phyloP scores from a whole-genome alignment of 2,329 filamentous ascomycete species.

The Chrysoporthe deuterocubensis region DNA sequence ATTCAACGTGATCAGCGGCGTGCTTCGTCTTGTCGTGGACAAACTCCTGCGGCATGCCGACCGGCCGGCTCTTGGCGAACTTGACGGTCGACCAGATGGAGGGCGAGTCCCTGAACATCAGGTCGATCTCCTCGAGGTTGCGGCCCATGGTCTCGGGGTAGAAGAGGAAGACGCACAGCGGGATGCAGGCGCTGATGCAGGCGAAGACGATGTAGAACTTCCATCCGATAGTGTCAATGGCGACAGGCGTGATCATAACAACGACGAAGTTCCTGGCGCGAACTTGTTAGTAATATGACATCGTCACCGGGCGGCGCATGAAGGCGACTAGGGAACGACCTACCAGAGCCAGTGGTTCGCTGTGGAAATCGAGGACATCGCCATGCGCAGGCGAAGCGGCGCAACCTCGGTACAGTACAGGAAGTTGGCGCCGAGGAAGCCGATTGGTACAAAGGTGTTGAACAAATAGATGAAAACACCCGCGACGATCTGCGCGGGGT shows the following conservation, averaged over 20 bases:
- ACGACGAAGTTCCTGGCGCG: conserved; percentile 47
- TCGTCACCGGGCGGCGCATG: not conserved
- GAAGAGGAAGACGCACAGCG: conserved; percentile 48
- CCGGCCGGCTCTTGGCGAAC: conserved; percentile 42
- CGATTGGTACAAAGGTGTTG: conserved; percentile 64
- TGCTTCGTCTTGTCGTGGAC: conserved; percentile 26
- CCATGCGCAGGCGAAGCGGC: conserved; percentile 53
- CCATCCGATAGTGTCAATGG: conserved; percentile 55
- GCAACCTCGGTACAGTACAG: conserved; percentile 64
- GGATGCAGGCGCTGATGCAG: conserved; percentile 48
- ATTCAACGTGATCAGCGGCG: conserved; percentile 16
- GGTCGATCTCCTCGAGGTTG: conserved; percentile 50
- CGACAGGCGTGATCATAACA: conserved; percentile 49
- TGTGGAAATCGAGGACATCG: conserved; percentile 60
- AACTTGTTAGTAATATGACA: not conserved
- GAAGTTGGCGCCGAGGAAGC: conserved; percentile 63
- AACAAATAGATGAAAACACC: conserved; percentile 63
- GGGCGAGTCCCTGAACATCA: conserved; percentile 47
- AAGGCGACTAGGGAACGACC: conserved; percentile 21
- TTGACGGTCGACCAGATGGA: conserved; percentile 42
- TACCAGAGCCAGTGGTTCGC: conserved; percentile 57
- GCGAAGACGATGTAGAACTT: conserved; percentile 57
- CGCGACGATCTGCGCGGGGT: conserved; percentile 52
- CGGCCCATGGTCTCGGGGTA: conserved; percentile 57
- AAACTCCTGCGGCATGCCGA: conserved; percentile 28